Conservation (phyloP, 306 rosid species). For the Mimosa pudica region DNA sequence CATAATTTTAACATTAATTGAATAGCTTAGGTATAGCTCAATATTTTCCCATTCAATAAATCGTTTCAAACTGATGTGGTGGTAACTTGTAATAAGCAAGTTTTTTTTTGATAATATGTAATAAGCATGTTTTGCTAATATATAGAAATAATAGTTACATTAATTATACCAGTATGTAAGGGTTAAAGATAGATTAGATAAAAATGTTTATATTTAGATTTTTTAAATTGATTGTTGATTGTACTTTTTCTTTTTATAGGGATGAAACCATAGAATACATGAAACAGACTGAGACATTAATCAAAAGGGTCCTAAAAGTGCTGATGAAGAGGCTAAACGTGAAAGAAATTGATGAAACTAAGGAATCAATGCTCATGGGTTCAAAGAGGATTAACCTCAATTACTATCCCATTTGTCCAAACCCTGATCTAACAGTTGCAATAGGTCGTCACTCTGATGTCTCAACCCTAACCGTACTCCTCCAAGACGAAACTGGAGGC, state of each 20-base stretch:
- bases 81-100: too few species aligned
- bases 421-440: slow-evolving; percentile 52
- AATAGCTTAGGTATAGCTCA: too few species aligned
- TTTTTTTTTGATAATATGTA: too few species aligned
- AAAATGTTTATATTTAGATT: too few species aligned
- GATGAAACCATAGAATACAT: slow-evolving; percentile 55
- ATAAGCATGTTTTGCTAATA: too few species aligned
- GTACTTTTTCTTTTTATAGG: slow-evolving; percentile 34
- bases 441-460: slow-evolving; percentile 67
- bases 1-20: too few species aligned
- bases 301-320: slow-evolving; percentile 38
- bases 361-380: slow-evolving; percentile 48
- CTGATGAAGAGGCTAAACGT: slow-evolving; percentile 53
- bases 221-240: background rate
- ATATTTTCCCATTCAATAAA: too few species aligned
- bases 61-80: too few species aligned
- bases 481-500: slow-evolving; percentile 63
- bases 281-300: slow-evolving; percentile 43
- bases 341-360: slow-evolving; percentile 38
- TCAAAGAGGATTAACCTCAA: slow-evolving; percentile 58
- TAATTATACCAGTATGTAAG: too few species aligned
- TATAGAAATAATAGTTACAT: too few species aligned
- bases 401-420: slow-evolving; percentile 58
- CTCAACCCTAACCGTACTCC: slow-evolving; percentile 58
- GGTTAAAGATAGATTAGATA: too few species aligned